Conservation (phyloP, 805 yeast species). For the Metschnikowia reukaufii region DNA sequence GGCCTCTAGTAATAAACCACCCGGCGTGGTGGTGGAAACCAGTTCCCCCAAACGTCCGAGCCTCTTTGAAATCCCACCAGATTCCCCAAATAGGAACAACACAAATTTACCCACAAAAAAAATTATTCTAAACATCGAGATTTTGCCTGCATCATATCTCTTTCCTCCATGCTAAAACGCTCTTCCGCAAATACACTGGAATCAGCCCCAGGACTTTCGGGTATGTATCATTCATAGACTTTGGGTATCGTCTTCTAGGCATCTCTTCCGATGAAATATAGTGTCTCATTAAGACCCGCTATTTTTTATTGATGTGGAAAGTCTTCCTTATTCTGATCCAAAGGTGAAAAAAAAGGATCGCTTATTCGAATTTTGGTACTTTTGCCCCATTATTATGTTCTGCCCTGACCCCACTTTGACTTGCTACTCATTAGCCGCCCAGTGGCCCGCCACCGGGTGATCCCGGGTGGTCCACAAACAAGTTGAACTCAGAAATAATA, state of each 20-base stretch:
- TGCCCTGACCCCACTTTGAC: background rate
- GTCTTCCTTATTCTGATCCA: too few species aligned
- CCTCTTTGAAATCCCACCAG: background rate
- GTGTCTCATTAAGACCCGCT: background rate
- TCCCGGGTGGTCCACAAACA: background rate
- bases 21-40: background rate
- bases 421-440: too few species aligned
- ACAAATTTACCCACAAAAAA: too few species aligned
- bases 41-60: background rate
- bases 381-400: background rate
- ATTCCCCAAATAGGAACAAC: too few species aligned
- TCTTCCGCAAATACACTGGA: constrained; percentile 9
- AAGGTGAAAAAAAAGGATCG: too few species aligned
- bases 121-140: too few species aligned
- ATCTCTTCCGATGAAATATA: background rate
- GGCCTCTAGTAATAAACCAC: background rate
- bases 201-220: constrained; percentile 3
- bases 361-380: background rate
- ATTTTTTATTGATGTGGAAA: too few species aligned
- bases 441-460: background rate
- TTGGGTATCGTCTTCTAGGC: background rate
- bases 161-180: constrained; percentile 7
- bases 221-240: constrained; percentile 4
- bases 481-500: background rate
- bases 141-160: background rate